Conservation (phyloP, 2,329 filamentous ascomycete species). For the Claviceps spartinae region DNA sequence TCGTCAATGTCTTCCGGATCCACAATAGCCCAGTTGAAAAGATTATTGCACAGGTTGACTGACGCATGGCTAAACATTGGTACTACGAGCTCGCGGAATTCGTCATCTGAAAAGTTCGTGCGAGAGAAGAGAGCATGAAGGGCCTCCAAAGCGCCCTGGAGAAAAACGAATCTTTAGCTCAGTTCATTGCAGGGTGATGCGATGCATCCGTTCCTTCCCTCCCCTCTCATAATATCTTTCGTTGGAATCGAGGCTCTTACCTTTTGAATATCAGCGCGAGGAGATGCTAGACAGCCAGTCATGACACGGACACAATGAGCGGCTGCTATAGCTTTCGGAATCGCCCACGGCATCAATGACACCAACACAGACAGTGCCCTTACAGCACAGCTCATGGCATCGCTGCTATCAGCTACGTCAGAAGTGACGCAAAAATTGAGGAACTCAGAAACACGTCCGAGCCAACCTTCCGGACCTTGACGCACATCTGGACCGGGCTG, state of each 20-base stretch:
- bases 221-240: no score
- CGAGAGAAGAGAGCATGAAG: slow-evolving; percentile 72
- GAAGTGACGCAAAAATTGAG: slow-evolving; percentile 59
- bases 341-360: slow-evolving; percentile 75
- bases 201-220: neutral
- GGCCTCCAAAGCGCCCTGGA: slow-evolving; percentile 63
- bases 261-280: slow-evolving; percentile 61
- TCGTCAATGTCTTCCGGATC: slow-evolving; percentile 77
- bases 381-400: slow-evolving; percentile 56
- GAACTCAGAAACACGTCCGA: slow-evolving; percentile 61
- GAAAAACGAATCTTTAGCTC: slow-evolving; percentile 9
- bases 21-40: slow-evolving; percentile 70
- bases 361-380: slow-evolving; percentile 67
- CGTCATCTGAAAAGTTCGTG: slow-evolving; percentile 58
- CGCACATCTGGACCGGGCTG: slow-evolving; percentile 56
- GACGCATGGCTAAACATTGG: slow-evolving; percentile 65
- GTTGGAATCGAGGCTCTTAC: slow-evolving; percentile 22
- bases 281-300: slow-evolving; percentile 55
- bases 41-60: slow-evolving; percentile 54
- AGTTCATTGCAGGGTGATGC: neutral
- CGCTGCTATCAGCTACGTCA: slow-evolving; percentile 48
- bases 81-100: slow-evolving; percentile 64
- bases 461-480: slow-evolving; percentile 74
- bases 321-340: slow-evolving; percentile 65
- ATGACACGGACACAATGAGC: slow-evolving; percentile 58